Conservation (phyloP, 2,329 filamentous ascomycete species). For the Aciculosporium take region DNA sequence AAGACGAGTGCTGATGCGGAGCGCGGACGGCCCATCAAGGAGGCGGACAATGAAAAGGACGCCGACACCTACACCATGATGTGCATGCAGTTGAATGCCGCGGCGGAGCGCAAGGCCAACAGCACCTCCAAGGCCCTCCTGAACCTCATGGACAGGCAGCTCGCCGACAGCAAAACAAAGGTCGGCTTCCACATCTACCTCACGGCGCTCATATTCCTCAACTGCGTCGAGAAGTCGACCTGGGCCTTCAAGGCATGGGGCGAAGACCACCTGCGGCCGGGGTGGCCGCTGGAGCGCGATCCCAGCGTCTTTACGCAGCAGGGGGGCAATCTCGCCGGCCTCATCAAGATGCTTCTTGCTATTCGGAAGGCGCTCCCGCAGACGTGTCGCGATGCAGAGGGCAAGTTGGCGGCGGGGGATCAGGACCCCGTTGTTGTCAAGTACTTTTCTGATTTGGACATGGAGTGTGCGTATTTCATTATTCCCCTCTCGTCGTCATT, state of each 20-base stretch:
- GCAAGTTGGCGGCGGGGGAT: constrained; percentile 33
- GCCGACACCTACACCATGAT: constrained; percentile 46
- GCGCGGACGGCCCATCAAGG: constrained; percentile 33
- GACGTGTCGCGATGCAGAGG: constrained; percentile 31
- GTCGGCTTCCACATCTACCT: constrained; percentile 48
- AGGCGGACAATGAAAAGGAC: constrained; percentile 32
- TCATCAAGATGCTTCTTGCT: constrained; percentile 46
- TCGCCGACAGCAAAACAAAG: constrained; percentile 46
- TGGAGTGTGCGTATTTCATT: constrained; percentile 38
- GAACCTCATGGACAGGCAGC: constrained; percentile 43
- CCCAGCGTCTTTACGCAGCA: constrained; percentile 44
- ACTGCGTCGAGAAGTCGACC: constrained; percentile 52
- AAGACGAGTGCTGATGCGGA: constrained; percentile 28
- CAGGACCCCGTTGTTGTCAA: constrained; percentile 29
- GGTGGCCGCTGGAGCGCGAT: constrained; percentile 46
- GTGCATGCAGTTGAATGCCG: constrained; percentile 49
- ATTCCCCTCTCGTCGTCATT: neutral
- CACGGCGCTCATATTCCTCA: constrained; percentile 46
- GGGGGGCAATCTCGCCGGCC: constrained; percentile 41
- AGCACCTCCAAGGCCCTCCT: constrained; percentile 43
- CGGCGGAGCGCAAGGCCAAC: constrained; percentile 48
- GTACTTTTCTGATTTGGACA: constrained; percentile 41
- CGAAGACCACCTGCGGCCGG: constrained; percentile 41
- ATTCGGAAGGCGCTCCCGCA: constrained; percentile 46
- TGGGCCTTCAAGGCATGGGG: constrained; percentile 58